These are phyloP conservation scores for Ettlia oleoabundans DNA, from an alignment of 139 green algal genomes.

Conservation along the genomic window DNA sequence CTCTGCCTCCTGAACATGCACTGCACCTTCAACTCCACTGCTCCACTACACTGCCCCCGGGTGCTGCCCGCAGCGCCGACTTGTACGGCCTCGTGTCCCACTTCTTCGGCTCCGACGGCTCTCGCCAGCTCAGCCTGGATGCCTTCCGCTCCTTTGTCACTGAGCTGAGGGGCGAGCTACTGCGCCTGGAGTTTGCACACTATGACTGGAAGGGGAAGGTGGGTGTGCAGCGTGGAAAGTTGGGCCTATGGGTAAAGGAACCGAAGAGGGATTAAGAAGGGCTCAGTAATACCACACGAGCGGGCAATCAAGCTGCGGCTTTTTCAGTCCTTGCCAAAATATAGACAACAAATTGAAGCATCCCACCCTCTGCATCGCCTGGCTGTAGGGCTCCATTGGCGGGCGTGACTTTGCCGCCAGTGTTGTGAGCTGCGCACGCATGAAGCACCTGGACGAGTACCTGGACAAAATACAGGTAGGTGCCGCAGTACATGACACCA, in stretches of 20 bases:
- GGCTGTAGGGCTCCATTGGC: constrained; percentile 52
- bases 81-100: constrained; percentile 31
- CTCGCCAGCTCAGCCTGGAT: constrained; percentile 55
- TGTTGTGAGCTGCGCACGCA: constrained; percentile 33
- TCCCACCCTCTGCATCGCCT: no score
- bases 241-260: background rate
- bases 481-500: background rate
- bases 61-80: no score
- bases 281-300: no score
- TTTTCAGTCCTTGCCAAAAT: no score
- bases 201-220: constrained; percentile 62
- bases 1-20: background rate
- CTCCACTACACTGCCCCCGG: no score
- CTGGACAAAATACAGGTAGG: constrained; percentile 29
- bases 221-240: background rate
- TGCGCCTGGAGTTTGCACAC: constrained; percentile 79
- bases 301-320: no score
- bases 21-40: no score
- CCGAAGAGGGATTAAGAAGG: no score
- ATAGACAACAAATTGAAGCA: background rate
- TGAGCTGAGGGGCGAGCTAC: constrained; percentile 62
- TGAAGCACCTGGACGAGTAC: constrained; percentile 44
- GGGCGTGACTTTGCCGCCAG: constrained; percentile 50
- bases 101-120: constrained; percentile 72
- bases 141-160: constrained; percentile 70